Base-by-base conservation (phyloP, 495 filamentous ascomycete species). In the Parachaetomium inaequale region DNA sequence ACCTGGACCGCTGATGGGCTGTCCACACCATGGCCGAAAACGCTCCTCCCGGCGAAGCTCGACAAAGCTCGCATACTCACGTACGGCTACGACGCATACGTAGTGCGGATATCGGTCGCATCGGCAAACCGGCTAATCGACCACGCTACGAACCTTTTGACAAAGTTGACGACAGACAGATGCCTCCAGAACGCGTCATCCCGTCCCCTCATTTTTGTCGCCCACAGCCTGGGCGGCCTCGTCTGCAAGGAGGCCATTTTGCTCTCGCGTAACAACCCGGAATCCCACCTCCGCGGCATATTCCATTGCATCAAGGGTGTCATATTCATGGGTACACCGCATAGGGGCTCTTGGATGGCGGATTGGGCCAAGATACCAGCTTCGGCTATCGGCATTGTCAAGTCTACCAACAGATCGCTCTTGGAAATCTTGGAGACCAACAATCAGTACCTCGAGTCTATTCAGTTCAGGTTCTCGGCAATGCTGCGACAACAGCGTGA, bases 301-400 rank as follows among this genome's bases (percentile, higher is more conserved):
- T 68, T 74, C 31, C 36, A 71, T 12, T 70, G 11, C 19, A 71
- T 64, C 25, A 58, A 51, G 21, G 78, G 72, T 11, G 63, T 82
- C 25, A 61, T 74, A 6, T 80, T 80, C 61, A 64, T 81, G 26
- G 76, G 78, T 2, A 79, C 76, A 31, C 79, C 78, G 6, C 78
- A 80, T 54, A 58, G 32, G 17, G 76, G 76, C 0, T 38, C 72
- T n/a, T 64, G 62, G 47, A 62, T 76, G 32, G 75, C 71, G 8
- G 19, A 61, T 12, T 77, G 69, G 69, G 71, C 62, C 25, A 23
- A 58, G 26, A 7, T n/a, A 12, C 60, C 60, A 0, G 45, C 62
- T 1, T 53, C 36, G 15, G 32, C 36, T 29, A 19, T 73, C 2
- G 61, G 67, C 4, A 1, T 70, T 1, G n/a, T 70, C 46, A 69